Percentiles rank a stretch among this genome's conserved stretches.
Conservation (phyloP, 2,329 filamentous ascomycete genomes). For the Paecilomyces dactylethromorphus region DNA sequence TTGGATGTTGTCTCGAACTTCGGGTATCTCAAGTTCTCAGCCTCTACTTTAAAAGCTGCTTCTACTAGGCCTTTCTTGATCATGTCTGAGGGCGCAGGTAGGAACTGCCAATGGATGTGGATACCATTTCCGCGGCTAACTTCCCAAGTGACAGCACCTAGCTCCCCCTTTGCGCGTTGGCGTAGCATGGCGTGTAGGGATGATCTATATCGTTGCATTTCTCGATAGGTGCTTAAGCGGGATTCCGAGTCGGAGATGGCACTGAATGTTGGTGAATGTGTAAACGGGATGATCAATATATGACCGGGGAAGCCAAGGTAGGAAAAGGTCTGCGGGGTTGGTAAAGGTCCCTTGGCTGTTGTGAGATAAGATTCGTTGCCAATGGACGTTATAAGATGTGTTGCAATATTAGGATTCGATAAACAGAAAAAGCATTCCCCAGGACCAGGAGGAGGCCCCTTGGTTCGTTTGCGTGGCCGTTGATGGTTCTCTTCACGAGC, state of each 20-base stretch:
- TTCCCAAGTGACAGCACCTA: constrained; percentile 88
- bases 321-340: constrained; percentile 63
- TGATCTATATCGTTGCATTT: constrained; percentile 77
- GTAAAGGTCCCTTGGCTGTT: constrained; percentile 83
- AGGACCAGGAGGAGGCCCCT: constrained; percentile 53
- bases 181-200: constrained; percentile 72
- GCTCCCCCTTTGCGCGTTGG: constrained; percentile 38
- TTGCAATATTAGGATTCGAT: constrained; percentile 74
- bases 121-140: constrained; percentile 76
- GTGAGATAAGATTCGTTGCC: constrained; percentile 84
- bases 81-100: constrained; percentile 65
- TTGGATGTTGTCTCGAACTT: constrained; percentile 40
- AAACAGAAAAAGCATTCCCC: constrained; percentile 93
- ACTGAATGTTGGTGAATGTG: constrained; percentile 70
- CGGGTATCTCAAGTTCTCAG: constrained; percentile 64
- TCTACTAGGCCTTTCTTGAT: constrained; percentile 71
- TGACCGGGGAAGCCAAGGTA: constrained; percentile 73
- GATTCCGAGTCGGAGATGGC: constrained; percentile 56
- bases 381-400: constrained; percentile 85
- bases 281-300: constrained; percentile 82
- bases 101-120: constrained; percentile 89
- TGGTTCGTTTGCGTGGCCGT: constrained; percentile 37
- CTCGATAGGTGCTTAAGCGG: constrained; percentile 56
- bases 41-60: constrained; percentile 81
- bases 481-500: constrained; percentile 30